Percentiles rank a stretch among this genome's conserved stretches.
phyloP scores from a whole-genome alignment of 2,329 filamentous ascomycete species.

The Exserohilum turcica region DNA sequence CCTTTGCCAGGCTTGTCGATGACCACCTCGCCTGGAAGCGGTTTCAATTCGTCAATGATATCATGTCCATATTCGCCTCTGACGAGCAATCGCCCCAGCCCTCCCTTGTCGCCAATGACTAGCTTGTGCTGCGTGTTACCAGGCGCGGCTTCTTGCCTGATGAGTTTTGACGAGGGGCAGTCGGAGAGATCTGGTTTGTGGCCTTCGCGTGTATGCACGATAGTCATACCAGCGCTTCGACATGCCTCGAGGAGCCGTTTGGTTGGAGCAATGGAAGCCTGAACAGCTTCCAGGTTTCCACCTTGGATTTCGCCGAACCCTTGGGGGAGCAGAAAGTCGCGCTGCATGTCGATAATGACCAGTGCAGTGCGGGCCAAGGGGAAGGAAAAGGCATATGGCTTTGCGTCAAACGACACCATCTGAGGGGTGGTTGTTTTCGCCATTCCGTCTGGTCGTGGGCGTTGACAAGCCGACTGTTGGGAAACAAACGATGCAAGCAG shows the following conservation, averaged over 20 bases:
- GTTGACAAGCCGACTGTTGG: background rate
- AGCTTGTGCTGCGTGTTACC: slow-evolving; percentile 51
- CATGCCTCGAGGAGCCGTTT: slow-evolving; percentile 52
- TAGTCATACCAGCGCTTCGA: slow-evolving; percentile 50
- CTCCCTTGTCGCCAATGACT: slow-evolving; percentile 59
- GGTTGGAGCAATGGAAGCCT: slow-evolving; percentile 48
- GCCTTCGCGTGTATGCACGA: slow-evolving; percentile 58
- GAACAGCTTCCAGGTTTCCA: slow-evolving; percentile 48
- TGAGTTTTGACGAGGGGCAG: slow-evolving; percentile 57
- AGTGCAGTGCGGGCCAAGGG: slow-evolving; percentile 54
- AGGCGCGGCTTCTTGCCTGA: slow-evolving; percentile 57
- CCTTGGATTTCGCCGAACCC: slow-evolving; percentile 61
- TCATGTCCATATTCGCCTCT: slow-evolving; percentile 62
- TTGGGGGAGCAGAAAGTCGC: slow-evolving; percentile 56
- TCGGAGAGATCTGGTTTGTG: slow-evolving; percentile 59
- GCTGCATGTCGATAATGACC: slow-evolving; percentile 59
- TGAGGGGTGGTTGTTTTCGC: slow-evolving; percentile 2
- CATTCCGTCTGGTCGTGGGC: slow-evolving; percentile 5
- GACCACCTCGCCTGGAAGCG: slow-evolving; percentile 58
- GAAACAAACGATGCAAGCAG: background rate
- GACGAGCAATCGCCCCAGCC: slow-evolving; percentile 59
- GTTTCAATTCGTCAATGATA: slow-evolving; percentile 60
- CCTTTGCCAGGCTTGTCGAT: slow-evolving; percentile 66
- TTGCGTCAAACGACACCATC: slow-evolving; percentile 38
- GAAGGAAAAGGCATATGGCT: slow-evolving; percentile 58